Evolutionary conservation across 1,284 basidiomycete genomes (phyloP).

Genomic region (Vanrija pseudolonga): DNA sequence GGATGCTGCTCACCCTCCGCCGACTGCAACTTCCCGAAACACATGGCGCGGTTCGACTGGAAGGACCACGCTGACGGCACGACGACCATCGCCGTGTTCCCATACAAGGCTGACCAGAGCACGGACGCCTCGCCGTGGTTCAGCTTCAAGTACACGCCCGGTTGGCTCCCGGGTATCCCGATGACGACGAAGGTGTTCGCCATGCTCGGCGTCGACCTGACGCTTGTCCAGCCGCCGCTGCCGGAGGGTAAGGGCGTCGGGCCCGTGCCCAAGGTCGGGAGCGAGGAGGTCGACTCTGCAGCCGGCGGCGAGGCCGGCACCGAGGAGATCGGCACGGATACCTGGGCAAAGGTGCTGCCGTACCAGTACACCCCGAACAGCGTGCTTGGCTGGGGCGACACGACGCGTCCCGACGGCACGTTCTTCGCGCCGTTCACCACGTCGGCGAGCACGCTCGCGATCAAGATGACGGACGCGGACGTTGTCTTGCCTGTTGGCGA

Average conservation of each 20-base stretch:
- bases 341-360: slow-evolving; percentile 2
- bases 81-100: not conserved
- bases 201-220: not conserved
- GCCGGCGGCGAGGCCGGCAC: no score
- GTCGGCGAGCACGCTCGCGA: not conserved
- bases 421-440: not conserved
- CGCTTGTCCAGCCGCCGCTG: slow-evolving; percentile 4
- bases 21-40: slow-evolving; percentile 12
- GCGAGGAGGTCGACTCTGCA: not conserved
- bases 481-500: not conserved
- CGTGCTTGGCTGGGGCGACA: not conserved
- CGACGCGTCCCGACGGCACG: not conserved
- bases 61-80: not conserved
- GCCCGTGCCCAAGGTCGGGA: not conserved
- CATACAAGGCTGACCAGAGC: not conserved
- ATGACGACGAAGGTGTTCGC: not conserved
- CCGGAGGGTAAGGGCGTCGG: not conserved
- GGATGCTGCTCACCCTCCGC: no score
- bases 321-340: not conserved
- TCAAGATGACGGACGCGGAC: not conserved
- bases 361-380: not conserved
- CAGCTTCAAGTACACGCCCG: slow-evolving; percentile 1
- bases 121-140: not conserved
- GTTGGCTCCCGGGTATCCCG: not conserved
- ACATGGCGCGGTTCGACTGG: slow-evolving; percentile 6